Evolutionary conservation across 1,139 yeast genomes (phyloP), one percentile per base, ranked within the genome.

Genomic region (Diutina mesorugosa): DNA sequence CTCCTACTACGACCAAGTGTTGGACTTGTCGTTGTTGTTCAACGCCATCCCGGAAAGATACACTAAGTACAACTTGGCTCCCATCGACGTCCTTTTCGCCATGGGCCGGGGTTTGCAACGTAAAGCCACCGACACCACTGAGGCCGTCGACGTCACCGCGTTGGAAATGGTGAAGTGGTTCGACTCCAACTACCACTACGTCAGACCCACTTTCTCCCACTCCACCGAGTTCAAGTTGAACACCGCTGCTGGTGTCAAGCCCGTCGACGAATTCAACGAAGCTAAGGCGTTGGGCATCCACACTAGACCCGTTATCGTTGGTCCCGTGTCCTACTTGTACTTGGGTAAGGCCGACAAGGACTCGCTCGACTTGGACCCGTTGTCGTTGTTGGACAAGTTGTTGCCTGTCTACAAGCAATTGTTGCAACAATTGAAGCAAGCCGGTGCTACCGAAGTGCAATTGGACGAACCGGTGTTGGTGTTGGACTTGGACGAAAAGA

Each of bases 41-140:
- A 93, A 93, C 70, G 97, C 86, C 65, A 83, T 93, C 71, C 99
- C 99, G 71, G 95, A 89, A 67, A 87, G 98, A 78, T 93, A 93
- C 87, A 80, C 91, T 77, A 88, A 93, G 81, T 89, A 81, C 78
- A 84, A 87, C 69, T 84, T 93, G 72, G 84, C 91, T 63, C 86
- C 91, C 72, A 81, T 93, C 67, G 99, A 93, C 76, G 90, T 90
- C 63, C 79, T 89, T 70, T 93, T 93, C 73, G 99, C 99, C 70
- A 95, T 93, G 99, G 99, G 98, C 77, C 90, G 99, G 84, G 99
- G 99, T 85, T 84, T 93, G 73, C 99, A 95, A 82, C 89, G 95
- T 79, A 85, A 87, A 77, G 96, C 96, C 65, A 87, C 95, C 64
- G 97, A 87, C 66, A 72, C 91, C 65, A 73, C 84, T 61, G 81